A percentile compares a stretch with the other conserved stretches of the same genome.
Evolutionary conservation across 2,329 filamentous ascomycete species (phyloP).

Genomic region (Stemphylium lycopersici): DNA sequence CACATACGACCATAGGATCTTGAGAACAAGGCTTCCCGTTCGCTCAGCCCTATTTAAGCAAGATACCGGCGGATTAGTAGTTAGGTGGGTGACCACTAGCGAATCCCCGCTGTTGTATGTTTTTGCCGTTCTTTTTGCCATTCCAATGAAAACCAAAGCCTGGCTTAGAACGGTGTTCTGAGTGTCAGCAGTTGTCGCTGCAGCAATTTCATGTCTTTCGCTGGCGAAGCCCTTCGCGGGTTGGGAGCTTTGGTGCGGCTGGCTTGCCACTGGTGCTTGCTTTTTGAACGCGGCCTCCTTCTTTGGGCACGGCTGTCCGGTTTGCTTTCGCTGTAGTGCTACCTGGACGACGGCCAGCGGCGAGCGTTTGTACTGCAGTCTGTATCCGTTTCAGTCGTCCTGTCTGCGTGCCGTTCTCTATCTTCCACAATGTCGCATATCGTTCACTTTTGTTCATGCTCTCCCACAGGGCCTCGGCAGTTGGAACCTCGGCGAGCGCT

Average conservation of each 20-base stretch:
- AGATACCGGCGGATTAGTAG: too few relatives aligned
- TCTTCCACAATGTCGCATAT: constrained; percentile 55
- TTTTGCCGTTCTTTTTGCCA: too few relatives aligned
- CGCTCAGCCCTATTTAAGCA: too few relatives aligned
- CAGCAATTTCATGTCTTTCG: neutral
- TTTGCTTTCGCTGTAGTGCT: neutral
- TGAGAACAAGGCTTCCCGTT: too few relatives aligned
- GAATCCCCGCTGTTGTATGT: too few relatives aligned
- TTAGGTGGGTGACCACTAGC: too few relatives aligned
- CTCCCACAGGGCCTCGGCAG: constrained; percentile 52
- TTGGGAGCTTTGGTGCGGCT: neutral
- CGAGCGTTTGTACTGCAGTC: constrained; percentile 46
- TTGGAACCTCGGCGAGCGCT: constrained; percentile 49
- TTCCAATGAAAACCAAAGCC: too few relatives aligned
- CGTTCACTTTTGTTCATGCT: constrained; percentile 54
- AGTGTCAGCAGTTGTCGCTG: too few relatives aligned
- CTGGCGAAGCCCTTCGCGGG: constrained; percentile 1
- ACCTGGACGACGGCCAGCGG: constrained; percentile 7
- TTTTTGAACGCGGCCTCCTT: neutral
- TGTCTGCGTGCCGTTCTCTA: constrained; percentile 51
- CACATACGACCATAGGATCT: too few relatives aligned
- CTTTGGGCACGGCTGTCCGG: neutral
- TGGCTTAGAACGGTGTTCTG: too few relatives aligned
- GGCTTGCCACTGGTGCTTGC: neutral
- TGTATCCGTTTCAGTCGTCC: constrained; percentile 48